Percentiles rank a stretch among this genome's conserved stretches.
phyloP scores from a whole-genome alignment of 805 yeast genomes.

The Wickerhamiella parazyma region DNA sequence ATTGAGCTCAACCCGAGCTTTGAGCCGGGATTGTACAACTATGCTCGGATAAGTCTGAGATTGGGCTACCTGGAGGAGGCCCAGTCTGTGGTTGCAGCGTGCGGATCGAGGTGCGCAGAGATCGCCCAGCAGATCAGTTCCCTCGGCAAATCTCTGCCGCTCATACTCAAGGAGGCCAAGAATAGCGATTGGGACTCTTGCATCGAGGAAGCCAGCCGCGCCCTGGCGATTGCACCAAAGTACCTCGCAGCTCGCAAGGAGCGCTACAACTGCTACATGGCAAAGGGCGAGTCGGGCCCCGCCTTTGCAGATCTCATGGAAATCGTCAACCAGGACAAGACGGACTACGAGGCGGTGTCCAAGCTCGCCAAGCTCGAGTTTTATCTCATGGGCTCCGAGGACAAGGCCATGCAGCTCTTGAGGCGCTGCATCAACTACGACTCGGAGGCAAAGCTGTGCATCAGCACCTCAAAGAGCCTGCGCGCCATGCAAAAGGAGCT shows the following conservation, averaged over 20 bases:
- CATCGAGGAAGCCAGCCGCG: conserved; percentile 18
- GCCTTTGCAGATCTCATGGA: conserved; percentile 26
- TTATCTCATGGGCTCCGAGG: conserved; percentile 30
- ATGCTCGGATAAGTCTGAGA: conserved; percentile 23
- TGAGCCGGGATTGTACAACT: conserved; percentile 26
- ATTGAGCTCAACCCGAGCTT: conserved; percentile 25
- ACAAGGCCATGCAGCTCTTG: conserved; percentile 37
- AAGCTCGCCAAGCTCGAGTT: conserved; percentile 37
- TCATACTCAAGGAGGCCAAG: conserved; percentile 12
- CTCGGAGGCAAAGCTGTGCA: conserved; percentile 55
- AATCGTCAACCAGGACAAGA: conserved; percentile 20
- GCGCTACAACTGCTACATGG: conserved; percentile 26
- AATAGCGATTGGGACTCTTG: conserved; percentile 18
- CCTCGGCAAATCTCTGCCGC: conserved; percentile 6
- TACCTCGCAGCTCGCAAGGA: conserved; percentile 18
- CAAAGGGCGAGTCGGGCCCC: conserved; percentile 21
- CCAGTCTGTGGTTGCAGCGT: conserved; percentile 13
- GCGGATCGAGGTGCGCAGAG: conserved; percentile 16
- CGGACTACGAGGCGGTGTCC: conserved; percentile 22
- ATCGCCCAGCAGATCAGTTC: conserved; percentile 12
- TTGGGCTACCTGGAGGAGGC: conserved; percentile 23
- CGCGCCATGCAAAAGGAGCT: conserved; percentile 21
- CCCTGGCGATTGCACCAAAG: conserved; percentile 22
- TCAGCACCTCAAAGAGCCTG: conserved; percentile 25
- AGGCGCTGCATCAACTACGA: conserved; percentile 65